Percentiles rank a stretch among this genome's conserved stretches.
Conservation (phyloP, 305 asterid genomes). For the Solanum hybrid region DNA sequence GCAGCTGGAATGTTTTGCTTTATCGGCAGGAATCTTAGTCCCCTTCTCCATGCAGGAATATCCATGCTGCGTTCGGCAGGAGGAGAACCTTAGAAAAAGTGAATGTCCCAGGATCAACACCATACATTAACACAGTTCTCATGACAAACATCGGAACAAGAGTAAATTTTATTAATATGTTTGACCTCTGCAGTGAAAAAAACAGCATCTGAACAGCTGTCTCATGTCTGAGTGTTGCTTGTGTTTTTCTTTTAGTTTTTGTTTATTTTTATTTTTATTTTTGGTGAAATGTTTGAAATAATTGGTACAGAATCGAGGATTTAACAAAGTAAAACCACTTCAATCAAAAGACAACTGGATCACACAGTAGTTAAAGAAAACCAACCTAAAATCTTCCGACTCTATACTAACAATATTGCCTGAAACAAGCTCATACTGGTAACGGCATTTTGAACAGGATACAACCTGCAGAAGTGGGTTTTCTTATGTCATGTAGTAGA, state of each 20-base stretch:
- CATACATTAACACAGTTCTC: constrained; percentile 13
- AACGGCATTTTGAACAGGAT: constrained; percentile 92
- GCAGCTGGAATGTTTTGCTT: constrained; percentile 85
- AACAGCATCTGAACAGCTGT: background rate
- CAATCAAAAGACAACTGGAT: background rate
- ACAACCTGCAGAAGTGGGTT: constrained; percentile 46
- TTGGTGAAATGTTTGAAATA: background rate
- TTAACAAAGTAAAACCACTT: background rate
- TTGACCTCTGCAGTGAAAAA: background rate
- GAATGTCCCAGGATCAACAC: constrained; percentile 81
- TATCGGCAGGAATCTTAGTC: constrained; percentile 59
- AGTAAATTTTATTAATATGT: background rate
- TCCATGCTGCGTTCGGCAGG: constrained; percentile 99
- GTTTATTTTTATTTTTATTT: no score
- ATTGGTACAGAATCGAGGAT: background rate
- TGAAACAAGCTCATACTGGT: constrained; percentile 81
- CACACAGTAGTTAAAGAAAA: constrained; percentile 2
- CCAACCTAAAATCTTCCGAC: constrained; percentile 86
- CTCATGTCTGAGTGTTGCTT: background rate
- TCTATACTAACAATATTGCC: constrained; percentile 66
- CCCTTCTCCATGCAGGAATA: constrained; percentile 93
- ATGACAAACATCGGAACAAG: constrained; percentile 4
- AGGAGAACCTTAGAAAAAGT: constrained; percentile 99
- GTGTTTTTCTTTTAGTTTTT: background rate
- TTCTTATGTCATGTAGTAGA: constrained; percentile 10